These are phyloP conservation scores for Diutina siamensis DNA, from an alignment of 1,139 yeast genomes.

Conservation along the genomic window DNA sequence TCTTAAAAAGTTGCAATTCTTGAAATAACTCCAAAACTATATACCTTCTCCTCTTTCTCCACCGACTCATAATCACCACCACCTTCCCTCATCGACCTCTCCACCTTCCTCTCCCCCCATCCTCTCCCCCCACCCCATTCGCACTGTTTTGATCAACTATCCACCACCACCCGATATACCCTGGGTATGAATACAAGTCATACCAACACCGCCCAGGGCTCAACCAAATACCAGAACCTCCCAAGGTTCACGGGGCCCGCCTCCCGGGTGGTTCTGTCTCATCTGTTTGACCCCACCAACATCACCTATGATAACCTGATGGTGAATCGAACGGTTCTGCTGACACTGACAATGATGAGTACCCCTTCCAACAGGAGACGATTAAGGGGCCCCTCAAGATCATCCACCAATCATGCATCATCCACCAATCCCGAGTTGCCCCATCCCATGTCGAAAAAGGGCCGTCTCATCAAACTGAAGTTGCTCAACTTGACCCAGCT, in stretches of 20 bases:
- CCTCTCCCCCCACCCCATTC: not conserved
- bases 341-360: conserved; percentile 2
- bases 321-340: not conserved
- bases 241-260: not conserved
- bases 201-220: not conserved
- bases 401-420: not conserved
- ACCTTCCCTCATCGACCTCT: too few relatives aligned
- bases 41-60: not conserved
- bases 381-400: too few relatives aligned
- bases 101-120: not conserved
- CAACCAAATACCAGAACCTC: conserved; percentile 4
- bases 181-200: not conserved
- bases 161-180: not conserved
- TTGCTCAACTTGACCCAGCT: conserved; percentile 16
- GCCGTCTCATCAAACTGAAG: conserved; percentile 9
- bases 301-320: not conserved
- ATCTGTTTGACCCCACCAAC: not conserved
- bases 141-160: not conserved
- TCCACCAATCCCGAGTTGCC: not conserved
- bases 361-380: conserved; percentile 4
- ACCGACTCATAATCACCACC: too few relatives aligned
- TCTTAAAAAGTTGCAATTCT: not conserved
- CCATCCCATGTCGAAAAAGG: conserved; percentile 1
- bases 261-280: not conserved
- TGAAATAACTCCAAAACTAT: not conserved